Conservation (phyloP, 805 yeast genomes). For the Saturnispora quitensis region DNA sequence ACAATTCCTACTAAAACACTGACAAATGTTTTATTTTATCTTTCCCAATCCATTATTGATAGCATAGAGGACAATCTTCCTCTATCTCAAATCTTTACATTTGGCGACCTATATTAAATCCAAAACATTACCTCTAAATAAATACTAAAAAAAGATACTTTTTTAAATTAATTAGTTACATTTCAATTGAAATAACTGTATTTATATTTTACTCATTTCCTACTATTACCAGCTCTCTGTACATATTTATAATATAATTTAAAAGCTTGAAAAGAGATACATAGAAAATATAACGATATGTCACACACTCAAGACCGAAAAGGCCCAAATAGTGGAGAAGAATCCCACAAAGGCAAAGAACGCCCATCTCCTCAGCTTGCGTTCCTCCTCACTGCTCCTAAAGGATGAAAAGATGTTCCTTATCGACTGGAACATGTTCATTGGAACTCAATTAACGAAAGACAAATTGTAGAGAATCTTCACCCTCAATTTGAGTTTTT, state of each 20-base stretch:
- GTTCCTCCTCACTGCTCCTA: constrained; percentile 79
- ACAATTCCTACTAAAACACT: neutral
- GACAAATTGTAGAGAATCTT: neutral
- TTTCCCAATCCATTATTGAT: neutral
- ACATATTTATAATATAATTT: neutral
- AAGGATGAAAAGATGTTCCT: constrained; percentile 74
- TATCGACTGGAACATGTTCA: constrained; percentile 62
- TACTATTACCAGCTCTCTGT: neutral
- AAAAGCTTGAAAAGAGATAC: neutral
- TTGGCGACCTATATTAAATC: neutral
- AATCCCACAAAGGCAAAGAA: constrained; percentile 73
- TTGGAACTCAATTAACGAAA: neutral
- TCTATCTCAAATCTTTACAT: neutral
- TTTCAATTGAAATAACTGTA: neutral
- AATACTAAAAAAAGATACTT: neutral
- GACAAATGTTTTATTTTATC: neutral
- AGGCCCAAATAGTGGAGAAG: constrained; percentile 69
- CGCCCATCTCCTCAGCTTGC: constrained; percentile 66
- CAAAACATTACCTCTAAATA: neutral
- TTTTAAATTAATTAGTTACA: neutral
- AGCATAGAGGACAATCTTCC: neutral
- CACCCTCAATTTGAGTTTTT: neutral
- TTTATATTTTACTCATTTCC: neutral
- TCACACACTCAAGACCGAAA: constrained; percentile 67
- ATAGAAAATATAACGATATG: constrained; percentile 20